Base-by-base conservation (phyloP, 345 rosid species). In the Conringia planisiliqua region DNA sequence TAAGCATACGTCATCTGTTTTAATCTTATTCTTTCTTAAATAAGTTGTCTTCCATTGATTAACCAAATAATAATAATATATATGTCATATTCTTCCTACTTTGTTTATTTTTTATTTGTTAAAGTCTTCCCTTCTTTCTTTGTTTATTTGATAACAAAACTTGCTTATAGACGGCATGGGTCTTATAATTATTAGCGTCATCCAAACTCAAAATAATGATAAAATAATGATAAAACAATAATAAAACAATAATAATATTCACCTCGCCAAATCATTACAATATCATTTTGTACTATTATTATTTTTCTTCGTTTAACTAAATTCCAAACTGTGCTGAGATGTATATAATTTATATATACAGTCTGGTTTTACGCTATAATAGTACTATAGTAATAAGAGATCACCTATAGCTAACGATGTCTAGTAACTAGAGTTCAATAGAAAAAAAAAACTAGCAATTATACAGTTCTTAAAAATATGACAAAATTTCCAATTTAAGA, bases 61-160 rank as follows among this genome's bases (percentile, higher is more conserved):
- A 48, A 48, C 13, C 54, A 47, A 8, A 30, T n/a, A n/a, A n/a
- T n/a, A n/a, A n/a, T n/a, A 30, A 30, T 30, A 30, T 4, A 18
- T 6, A 66, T 7, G 32, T n/a, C 18, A 14, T 12, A 26, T 58
- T 32, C 9, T 32, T 26, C 9, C 0, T 17, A 8, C 46, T 42
- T 40, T 51, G 48, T 43, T 43, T 43, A 14, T 5, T 43, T 10
- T 11, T 48, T 11, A n/a, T 24, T 2, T 26, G 16, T 52, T 5
- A 12, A 52, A 26, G 58, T 22, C 58, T 52, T 54, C 33, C 36
- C 11, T 29, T 3, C 3, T 16, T 35, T 10, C 4, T 59, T 24
- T 60, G 27, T 71, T 47, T 50, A 61, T 61, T 48, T 48, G 50
- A 61, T 71, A 71, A 29, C 51, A 47, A 71, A 71, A 16, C 60